These are phyloP conservation scores for Symbiodinium pilosum DNA, from an alignment of 73 alveolate species.

Conservation along the genomic window DNA sequence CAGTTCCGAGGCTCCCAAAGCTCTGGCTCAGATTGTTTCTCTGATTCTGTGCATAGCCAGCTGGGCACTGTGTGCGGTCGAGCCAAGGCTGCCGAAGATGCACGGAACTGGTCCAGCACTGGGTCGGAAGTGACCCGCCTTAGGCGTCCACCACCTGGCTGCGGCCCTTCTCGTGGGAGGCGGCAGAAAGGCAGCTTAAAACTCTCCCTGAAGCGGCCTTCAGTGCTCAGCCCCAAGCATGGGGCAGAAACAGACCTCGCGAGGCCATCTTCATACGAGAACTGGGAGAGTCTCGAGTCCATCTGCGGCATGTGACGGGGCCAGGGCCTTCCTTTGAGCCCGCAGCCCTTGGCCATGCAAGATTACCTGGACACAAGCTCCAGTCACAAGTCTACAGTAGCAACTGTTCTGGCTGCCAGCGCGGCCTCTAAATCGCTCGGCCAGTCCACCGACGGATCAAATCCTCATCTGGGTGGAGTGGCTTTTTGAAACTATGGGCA, in stretches of 20 bases:
- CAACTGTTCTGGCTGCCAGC: background rate
- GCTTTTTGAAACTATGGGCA: background rate
- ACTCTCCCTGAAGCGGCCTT: background rate
- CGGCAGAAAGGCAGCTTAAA: background rate
- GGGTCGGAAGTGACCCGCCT: background rate
- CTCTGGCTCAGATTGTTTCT: background rate
- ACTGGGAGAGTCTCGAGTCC: background rate
- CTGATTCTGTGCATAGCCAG: background rate
- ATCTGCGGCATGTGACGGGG: background rate
- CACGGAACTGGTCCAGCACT: background rate
- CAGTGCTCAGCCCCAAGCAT: background rate
- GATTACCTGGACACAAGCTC: background rate
- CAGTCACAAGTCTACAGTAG: background rate
- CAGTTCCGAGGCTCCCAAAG: background rate
- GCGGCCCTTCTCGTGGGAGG: constrained; percentile 23
- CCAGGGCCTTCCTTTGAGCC: background rate
- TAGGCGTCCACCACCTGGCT: background rate
- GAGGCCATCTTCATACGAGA: constrained; percentile 19
- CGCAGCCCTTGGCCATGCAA: background rate
- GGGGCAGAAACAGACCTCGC: background rate
- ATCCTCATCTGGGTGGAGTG: background rate
- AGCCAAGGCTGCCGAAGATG: background rate
- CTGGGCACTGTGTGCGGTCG: constrained; percentile 11
- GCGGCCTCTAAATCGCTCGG: constrained; percentile 55
- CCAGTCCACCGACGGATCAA: constrained; percentile 74